Base-by-base conservation (phyloP, 352 stramenopile species). In the Nothophytophthora sp. region DNA sequence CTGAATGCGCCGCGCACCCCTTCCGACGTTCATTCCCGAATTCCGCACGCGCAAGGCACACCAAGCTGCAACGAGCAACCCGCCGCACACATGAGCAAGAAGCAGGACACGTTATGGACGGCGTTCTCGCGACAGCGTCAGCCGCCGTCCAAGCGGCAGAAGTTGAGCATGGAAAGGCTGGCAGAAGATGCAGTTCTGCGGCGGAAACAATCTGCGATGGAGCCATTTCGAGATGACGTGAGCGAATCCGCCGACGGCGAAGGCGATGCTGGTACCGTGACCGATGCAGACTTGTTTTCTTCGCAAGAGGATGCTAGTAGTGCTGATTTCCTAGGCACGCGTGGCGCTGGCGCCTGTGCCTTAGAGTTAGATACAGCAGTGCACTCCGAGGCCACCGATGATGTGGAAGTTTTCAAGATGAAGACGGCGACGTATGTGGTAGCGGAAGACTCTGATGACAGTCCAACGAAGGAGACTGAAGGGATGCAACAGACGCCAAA, bases 231-330 rank as follows among this genome's bases (percentile, higher is more conserved):
- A n/a, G n/a, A n/a, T n/a, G n/a, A n/a, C n/a, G n/a, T n/a, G n/a
- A n/a, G 39, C 43, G 44, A 53, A 16, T 7, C 5, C n/a, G 25
- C 16, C 5, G 35, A 45, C 2, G 63, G 58, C 32, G 61, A 63
- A 38, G 48, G 16, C 12, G 52, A 76, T 25, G 28, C 39, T 30
- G 72, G 76, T 73, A 82, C 45, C 51, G 62, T 78, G 50, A 86
- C 77, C 19, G 74, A 89, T 60, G 57, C 46, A 23, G 75, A 86
- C 28, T 55, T 83, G 44, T 48, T 78, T 10, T 86, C 71, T n/a
- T 86, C 76, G 9, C 73, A 83, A 29, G 67, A 86, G 52, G 76
- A 85, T 35, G 48, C 36, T 29, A 20, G 35, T 8, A 35, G 38
- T 20, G 45, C 45, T 68, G 36, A 58, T 15, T 28, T 15, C 28